Conservation (phyloP, 805 yeast genomes). For the Ogataea neopini region DNA sequence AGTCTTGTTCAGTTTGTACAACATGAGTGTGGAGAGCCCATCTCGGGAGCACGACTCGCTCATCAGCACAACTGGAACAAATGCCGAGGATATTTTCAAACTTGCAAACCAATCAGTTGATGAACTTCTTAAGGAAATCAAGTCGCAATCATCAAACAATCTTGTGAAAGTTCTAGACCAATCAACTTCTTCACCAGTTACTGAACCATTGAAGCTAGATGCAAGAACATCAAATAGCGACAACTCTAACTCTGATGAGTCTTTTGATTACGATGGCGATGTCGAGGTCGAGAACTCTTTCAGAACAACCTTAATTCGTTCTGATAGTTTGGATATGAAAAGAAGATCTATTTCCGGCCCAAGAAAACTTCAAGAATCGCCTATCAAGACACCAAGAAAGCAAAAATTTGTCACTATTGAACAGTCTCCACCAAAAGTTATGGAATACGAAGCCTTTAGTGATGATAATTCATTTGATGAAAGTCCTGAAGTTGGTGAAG, state of each 20-base stretch:
- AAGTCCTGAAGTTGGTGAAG: conserved; percentile 14
- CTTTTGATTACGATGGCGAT: conserved; percentile 1
- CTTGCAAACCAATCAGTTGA: conserved; percentile 40
- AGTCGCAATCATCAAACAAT: conserved; percentile 17
- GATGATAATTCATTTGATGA: conserved; percentile 20
- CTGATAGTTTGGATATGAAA: conserved; percentile 24
- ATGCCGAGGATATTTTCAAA: conserved; percentile 26
- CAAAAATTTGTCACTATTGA: conserved; percentile 42
- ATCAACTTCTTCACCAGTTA: conserved; percentile 19
- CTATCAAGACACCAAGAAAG: conserved; percentile 33
- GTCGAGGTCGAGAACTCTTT: conserved; percentile 6
- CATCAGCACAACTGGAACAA: background rate
- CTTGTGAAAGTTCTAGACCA: conserved; percentile 12
- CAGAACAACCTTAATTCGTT: conserved; percentile 15
- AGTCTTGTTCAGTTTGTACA: background rate
- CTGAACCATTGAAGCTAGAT: conserved; percentile 24
- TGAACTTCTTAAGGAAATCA: conserved; percentile 37
- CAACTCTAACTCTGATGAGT: background rate
- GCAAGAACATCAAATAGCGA: conserved; percentile 8
- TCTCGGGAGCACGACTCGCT: background rate
- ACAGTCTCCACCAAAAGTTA: conserved; percentile 39
- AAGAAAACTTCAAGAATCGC: conserved; percentile 21
- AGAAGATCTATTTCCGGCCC: conserved; percentile 34
- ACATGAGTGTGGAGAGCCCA: conserved; percentile 3
- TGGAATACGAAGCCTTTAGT: conserved; percentile 34